phyloP scores from a whole-genome alignment of 331 rosid species.

The Pyracantha coccinea region DNA sequence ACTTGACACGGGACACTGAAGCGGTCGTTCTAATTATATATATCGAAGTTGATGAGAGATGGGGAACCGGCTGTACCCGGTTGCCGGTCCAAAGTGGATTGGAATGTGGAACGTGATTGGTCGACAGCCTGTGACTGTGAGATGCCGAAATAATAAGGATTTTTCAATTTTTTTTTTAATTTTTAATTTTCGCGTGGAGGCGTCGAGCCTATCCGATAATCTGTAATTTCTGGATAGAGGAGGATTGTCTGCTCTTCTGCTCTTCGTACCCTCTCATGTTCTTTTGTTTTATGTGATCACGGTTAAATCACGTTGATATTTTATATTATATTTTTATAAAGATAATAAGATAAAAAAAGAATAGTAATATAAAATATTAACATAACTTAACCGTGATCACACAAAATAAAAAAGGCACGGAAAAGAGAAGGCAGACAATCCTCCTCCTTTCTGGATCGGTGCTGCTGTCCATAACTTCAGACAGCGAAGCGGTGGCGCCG shows the following conservation, averaged over 20 bases:
- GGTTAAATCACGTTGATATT: no score
- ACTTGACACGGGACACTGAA: not conserved
- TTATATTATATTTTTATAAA: no score
- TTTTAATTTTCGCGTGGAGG: not conserved
- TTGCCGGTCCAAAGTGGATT: constrained; percentile 37
- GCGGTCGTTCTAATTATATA: constrained; percentile 13
- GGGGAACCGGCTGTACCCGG: constrained; percentile 35
- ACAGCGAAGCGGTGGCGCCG: constrained; percentile 35
- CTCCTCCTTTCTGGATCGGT: not conserved
- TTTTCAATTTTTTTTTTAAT: not conserved
- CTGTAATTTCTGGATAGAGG: not conserved
- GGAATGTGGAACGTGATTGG: constrained; percentile 17
- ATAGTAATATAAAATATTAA: no score
- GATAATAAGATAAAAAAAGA: no score
- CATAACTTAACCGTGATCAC: no score
- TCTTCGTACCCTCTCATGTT: no score
- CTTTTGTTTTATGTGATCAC: no score
- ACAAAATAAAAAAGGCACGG: no score
- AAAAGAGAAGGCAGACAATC: no score
- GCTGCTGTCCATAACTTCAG: not conserved
- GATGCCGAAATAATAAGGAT: not conserved
- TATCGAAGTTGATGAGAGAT: constrained; percentile 20
- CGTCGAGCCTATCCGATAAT: not conserved
- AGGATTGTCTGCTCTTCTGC: no score
- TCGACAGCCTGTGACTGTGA: constrained; percentile 67